Evolutionary conservation across 2,329 filamentous ascomycete genomes (phyloP).

Genomic region (Parastagonospora avenae): DNA sequence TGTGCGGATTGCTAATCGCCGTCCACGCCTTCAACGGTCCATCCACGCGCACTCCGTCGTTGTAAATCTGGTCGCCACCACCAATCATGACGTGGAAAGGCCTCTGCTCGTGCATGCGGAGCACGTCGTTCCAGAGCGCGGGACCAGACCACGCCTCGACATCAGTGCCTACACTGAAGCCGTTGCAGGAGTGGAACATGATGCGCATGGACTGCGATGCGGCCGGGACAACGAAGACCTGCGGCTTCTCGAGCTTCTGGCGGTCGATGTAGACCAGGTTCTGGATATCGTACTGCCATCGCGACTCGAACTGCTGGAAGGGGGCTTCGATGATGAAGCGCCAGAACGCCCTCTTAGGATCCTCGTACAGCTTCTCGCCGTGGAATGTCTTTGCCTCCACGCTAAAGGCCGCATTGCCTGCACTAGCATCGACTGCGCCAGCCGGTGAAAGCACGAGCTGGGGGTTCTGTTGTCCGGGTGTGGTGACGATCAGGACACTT

Average conservation of each 20-base stretch:
- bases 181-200: constrained; percentile 73
- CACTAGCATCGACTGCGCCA: constrained; percentile 42
- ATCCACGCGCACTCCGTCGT: constrained; percentile 78
- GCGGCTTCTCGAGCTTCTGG: constrained; percentile 40
- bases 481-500: constrained; percentile 82
- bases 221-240: constrained; percentile 62
- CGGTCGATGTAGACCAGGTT: constrained; percentile 66
- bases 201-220: constrained; percentile 69
- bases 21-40: constrained; percentile 77
- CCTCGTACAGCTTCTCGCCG: constrained; percentile 65
- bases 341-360: constrained; percentile 64
- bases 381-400: constrained; percentile 43
- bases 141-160: constrained; percentile 66
- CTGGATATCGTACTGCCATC: constrained; percentile 79
- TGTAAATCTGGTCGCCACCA: constrained; percentile 86
- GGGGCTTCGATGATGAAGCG: constrained; percentile 64
- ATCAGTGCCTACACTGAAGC: constrained; percentile 70
- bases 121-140: constrained; percentile 68
- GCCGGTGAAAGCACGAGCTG: constrained; percentile 64
- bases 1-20: constrained; percentile 63
- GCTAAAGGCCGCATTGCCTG: constrained; percentile 31
- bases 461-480: constrained; percentile 68
- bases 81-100: constrained; percentile 78
- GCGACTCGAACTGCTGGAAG: constrained; percentile 73
- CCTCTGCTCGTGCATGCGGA: constrained; percentile 63